Evolutionary conservation across 306 rosid genomes (phyloP).

Genomic region (Vigna hirtella): DNA sequence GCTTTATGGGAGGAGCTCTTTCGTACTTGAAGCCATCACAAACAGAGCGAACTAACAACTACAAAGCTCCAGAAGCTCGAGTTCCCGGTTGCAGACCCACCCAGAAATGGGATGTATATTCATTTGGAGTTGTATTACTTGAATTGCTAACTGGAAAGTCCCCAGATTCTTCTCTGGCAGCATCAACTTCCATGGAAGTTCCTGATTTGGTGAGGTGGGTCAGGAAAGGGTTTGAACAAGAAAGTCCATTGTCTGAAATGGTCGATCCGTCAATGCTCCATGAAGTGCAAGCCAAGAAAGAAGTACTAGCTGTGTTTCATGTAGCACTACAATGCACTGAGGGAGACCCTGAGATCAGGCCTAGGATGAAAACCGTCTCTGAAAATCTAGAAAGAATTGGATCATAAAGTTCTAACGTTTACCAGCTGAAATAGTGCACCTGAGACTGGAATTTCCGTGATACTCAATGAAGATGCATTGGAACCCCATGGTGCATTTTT

Average conservation of each 20-base stretch:
- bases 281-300: constrained; percentile 93
- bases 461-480: constrained; percentile 7
- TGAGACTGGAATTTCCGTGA: constrained; percentile 37
- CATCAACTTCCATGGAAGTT: constrained; percentile 83
- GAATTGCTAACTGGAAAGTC: constrained; percentile 94
- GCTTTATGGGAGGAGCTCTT: constrained; percentile 91
- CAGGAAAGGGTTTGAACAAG: constrained; percentile 89
- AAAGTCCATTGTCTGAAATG: constrained; percentile 86
- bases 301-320: constrained; percentile 87
- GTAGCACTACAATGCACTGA: constrained; percentile 89
- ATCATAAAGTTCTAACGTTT: constrained; percentile 32
- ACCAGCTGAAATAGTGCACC: constrained; percentile 21
- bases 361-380: constrained; percentile 89
- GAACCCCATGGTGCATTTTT: constrained; percentile 39
- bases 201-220: constrained; percentile 93
- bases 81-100: constrained; percentile 72
- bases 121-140: constrained; percentile 85
- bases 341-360: constrained; percentile 85
- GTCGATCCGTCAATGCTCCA: constrained; percentile 86
- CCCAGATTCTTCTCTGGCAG: constrained; percentile 86
- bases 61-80: constrained; percentile 85
- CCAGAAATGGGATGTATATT: constrained; percentile 94
- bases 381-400: constrained; percentile 87
- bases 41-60: constrained; percentile 75
- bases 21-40: constrained; percentile 77